phyloP scores from a whole-genome alignment of 2,329 filamentous ascomycete genomes.

The Colletotrichum lindemuthianum region DNA sequence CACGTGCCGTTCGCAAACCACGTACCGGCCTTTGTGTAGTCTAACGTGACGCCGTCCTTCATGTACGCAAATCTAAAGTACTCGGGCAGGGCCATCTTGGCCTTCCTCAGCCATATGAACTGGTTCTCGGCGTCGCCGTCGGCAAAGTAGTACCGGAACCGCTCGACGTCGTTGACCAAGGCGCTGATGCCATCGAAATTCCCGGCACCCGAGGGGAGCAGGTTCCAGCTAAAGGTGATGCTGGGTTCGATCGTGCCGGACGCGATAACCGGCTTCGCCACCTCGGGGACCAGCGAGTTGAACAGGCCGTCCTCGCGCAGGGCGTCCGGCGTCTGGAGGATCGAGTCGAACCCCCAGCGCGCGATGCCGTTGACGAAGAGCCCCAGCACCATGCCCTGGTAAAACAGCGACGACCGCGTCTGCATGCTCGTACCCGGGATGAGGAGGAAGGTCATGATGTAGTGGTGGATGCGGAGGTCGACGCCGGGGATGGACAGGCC shows the following conservation, averaged over 20 bases:
- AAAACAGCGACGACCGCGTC: slow-evolving; percentile 83
- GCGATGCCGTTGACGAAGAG: slow-evolving; percentile 95
- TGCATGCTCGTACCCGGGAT: slow-evolving; percentile 90
- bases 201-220: slow-evolving; percentile 45
- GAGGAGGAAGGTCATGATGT: slow-evolving; percentile 87
- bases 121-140: slow-evolving; percentile 48
- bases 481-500: slow-evolving; percentile 79
- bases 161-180: slow-evolving; percentile 86
- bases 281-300: slow-evolving; percentile 68
- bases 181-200: slow-evolving; percentile 80
- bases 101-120: slow-evolving; percentile 28
- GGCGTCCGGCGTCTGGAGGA: slow-evolving; percentile 82
- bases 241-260: slow-evolving; percentile 62
- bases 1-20: slow-evolving; percentile 31
- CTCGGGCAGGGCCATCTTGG: slow-evolving; percentile 24
- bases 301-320: slow-evolving; percentile 74
- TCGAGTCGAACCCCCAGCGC: slow-evolving; percentile 90
- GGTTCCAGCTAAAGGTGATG: slow-evolving; percentile 69
- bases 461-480: slow-evolving; percentile 91
- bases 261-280: slow-evolving; percentile 57
- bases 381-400: slow-evolving; percentile 89
- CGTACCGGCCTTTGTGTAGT: slow-evolving; percentile 26
- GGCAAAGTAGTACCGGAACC: slow-evolving; percentile 77
- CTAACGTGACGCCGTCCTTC: slow-evolving; percentile 26
- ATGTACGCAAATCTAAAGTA: slow-evolving; percentile 34